Conservation (phyloP, 1,284 basidiomycete genomes). For the Volvariella volvacea region DNA sequence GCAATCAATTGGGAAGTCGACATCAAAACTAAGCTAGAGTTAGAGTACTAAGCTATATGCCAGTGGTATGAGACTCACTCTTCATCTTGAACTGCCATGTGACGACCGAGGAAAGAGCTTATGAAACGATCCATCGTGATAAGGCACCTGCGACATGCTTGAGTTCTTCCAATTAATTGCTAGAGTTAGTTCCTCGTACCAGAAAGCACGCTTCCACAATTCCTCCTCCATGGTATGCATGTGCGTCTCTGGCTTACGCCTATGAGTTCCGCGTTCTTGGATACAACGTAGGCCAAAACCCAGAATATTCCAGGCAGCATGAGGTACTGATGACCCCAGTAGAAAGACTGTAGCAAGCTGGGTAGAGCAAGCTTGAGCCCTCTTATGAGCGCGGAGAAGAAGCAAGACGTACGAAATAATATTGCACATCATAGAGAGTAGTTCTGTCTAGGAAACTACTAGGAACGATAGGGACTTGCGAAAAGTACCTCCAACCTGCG, state of each 20-base stretch:
- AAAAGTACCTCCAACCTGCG: constrained; percentile 64
- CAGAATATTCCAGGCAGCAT: constrained; percentile 23
- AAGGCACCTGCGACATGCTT: constrained; percentile 36
- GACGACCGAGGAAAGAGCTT: constrained; percentile 67
- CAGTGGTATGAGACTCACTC: constrained; percentile 42
- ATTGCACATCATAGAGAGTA: constrained; percentile 60
- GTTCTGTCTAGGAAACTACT: constrained; percentile 43
- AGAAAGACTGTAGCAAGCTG: constrained; percentile 24
- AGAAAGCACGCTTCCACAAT: constrained; percentile 68
- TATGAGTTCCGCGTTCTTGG: constrained; percentile 41
- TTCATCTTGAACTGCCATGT: constrained; percentile 71
- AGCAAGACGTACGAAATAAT: constrained; percentile 34
- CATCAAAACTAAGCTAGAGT: constrained; percentile 44
- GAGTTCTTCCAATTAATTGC: constrained; percentile 1
- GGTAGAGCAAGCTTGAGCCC: not conserved
- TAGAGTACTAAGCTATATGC: not conserved
- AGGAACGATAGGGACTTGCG: constrained; percentile 45
- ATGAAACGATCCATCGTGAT: constrained; percentile 53
- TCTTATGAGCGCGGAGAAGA: not conserved
- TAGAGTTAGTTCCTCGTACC: constrained; percentile 27
- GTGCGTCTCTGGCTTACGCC: constrained; percentile 31
- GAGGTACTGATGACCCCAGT: constrained; percentile 21
- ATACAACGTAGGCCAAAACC: constrained; percentile 31
- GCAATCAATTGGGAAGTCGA: constrained; percentile 58
- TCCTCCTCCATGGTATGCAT: constrained; percentile 43